Percentiles rank a stretch among this genome's conserved stretches.
Conservation (phyloP, 495 filamentous ascomycete genomes). For the Podospora fimiseda region DNA sequence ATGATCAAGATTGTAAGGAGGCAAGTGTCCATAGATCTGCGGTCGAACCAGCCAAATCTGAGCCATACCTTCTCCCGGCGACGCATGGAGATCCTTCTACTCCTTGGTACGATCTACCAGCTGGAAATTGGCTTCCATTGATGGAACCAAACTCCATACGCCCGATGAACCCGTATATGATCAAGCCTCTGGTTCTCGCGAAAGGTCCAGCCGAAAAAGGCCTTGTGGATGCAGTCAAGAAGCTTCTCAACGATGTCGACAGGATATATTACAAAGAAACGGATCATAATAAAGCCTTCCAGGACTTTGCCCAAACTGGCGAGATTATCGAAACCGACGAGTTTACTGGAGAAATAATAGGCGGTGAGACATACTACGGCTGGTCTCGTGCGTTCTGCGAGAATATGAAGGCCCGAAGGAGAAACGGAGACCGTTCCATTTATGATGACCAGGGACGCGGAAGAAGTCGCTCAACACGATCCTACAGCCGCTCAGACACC, state of each 20-base stretch:
- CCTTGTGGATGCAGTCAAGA: constrained; percentile 60
- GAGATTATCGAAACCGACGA: constrained; percentile 57
- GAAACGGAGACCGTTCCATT: constrained; percentile 22
- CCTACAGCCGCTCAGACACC: constrained; percentile 29
- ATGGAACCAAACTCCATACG: constrained; percentile 68
- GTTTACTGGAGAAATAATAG: constrained; percentile 51
- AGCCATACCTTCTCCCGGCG: constrained; percentile 64
- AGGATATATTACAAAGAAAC: constrained; percentile 49
- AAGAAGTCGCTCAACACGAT: constrained; percentile 31
- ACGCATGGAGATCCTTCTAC: constrained; percentile 70
- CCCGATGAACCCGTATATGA: constrained; percentile 62
- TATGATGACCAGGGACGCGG: constrained; percentile 17
- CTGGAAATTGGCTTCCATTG: constrained; percentile 72
- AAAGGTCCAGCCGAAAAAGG: constrained; percentile 64
- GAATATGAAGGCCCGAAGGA: constrained; percentile 63
- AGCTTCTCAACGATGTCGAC: constrained; percentile 61
- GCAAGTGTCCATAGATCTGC: constrained; percentile 5
- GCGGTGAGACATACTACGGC: constrained; percentile 73
- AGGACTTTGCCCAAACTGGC: constrained; percentile 68
- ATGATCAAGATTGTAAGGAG: not conserved
- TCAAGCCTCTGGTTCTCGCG: constrained; percentile 68
- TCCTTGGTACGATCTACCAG: constrained; percentile 80
- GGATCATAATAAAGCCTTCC: constrained; percentile 22
- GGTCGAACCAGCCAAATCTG: constrained; percentile 40
- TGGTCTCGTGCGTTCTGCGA: constrained; percentile 79